A percentile compares a stretch with the other conserved stretches of the same genome.
These are phyloP conservation scores for Musa acuminata DNA, from an alignment of 176 grass and related monocot genomes.

Conservation along the genomic window DNA sequence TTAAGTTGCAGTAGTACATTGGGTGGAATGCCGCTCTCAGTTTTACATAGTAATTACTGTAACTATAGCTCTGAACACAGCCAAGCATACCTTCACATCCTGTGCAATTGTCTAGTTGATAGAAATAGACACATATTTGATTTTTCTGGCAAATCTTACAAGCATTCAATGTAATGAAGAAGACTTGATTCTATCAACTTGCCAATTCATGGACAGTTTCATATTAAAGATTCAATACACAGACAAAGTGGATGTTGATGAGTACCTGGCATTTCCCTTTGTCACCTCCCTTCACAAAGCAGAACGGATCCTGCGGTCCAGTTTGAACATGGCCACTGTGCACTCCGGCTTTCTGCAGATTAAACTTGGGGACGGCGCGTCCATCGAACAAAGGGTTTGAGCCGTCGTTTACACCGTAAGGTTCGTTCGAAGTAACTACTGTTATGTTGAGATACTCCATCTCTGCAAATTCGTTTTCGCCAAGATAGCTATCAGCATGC, in stretches of 20 bases:
- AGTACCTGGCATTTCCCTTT: constrained; percentile 61
- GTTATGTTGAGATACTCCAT: constrained; percentile 58
- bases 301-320: constrained; percentile 43
- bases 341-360: constrained; percentile 36
- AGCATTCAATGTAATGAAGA: too few relatives aligned
- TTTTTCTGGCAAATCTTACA: too few relatives aligned
- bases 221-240: too few relatives aligned
- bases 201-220: too few relatives aligned
- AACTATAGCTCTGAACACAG: too few relatives aligned
- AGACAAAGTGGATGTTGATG: too few relatives aligned
- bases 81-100: too few relatives aligned
- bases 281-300: constrained; percentile 22
- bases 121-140: too few relatives aligned
- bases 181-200: too few relatives aligned
- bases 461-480: constrained; percentile 49
- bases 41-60: neutral
- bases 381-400: constrained; percentile 67
- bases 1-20: too few relatives aligned
- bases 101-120: too few relatives aligned
- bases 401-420: constrained; percentile 45
- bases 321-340: constrained; percentile 71
- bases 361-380: constrained; percentile 32
- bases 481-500: constrained; percentile 23
- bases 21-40: neutral
- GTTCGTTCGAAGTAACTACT: constrained; percentile 55